phyloP scores from a whole-genome alignment of 352 stramenopile species.

The Phytophthora colocasiae region DNA sequence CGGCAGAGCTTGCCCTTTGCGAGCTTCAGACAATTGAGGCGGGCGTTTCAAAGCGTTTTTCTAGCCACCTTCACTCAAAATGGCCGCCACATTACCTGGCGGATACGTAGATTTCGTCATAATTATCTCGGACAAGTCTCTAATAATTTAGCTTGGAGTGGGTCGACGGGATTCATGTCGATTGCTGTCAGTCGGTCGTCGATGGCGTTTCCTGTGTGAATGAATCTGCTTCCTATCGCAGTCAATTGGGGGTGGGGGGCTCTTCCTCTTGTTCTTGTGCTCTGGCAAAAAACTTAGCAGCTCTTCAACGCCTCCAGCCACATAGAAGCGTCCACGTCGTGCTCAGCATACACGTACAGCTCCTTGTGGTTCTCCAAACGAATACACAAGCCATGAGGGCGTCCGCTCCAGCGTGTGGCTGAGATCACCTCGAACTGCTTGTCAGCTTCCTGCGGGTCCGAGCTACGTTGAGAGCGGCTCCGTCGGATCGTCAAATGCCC shows the following conservation, averaged over 20 bases:
- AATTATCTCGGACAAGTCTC: slow-evolving; percentile 36
- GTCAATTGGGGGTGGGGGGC: slow-evolving; percentile 1
- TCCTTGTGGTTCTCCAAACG: slow-evolving; percentile 64
- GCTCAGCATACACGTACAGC: slow-evolving; percentile 52
- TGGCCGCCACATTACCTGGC: slow-evolving; percentile 13
- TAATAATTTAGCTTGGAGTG: slow-evolving; percentile 43
- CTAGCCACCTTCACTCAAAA: slow-evolving; percentile 5
- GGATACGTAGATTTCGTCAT: slow-evolving; percentile 36
- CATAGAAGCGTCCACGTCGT: slow-evolving; percentile 51
- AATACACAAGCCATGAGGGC: slow-evolving; percentile 54
- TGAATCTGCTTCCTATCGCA: slow-evolving; percentile 37
- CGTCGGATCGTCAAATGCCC: slow-evolving; percentile 53
- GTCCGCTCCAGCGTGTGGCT: slow-evolving; percentile 47
- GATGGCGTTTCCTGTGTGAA: slow-evolving; percentile 1
- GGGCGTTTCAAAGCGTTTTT: slow-evolving; percentile 17
- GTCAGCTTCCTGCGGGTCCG: slow-evolving; percentile 35
- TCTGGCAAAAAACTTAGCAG: slow-evolving; percentile 29
- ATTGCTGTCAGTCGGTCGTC: slow-evolving; percentile 13
- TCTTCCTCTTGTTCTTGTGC: slow-evolving; percentile 6
- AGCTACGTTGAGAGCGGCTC: slow-evolving; percentile 32
- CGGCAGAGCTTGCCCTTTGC: slow-evolving; percentile 3
- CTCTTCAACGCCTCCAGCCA: slow-evolving; percentile 66
- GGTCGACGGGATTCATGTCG: slow-evolving; percentile 17
- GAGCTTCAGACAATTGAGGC: slow-evolving; percentile 18
- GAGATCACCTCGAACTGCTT: slow-evolving; percentile 60